Base-by-base conservation (phyloP, 2,329 filamentous ascomycete species). In the Ascocoryne sarcoides region DNA sequence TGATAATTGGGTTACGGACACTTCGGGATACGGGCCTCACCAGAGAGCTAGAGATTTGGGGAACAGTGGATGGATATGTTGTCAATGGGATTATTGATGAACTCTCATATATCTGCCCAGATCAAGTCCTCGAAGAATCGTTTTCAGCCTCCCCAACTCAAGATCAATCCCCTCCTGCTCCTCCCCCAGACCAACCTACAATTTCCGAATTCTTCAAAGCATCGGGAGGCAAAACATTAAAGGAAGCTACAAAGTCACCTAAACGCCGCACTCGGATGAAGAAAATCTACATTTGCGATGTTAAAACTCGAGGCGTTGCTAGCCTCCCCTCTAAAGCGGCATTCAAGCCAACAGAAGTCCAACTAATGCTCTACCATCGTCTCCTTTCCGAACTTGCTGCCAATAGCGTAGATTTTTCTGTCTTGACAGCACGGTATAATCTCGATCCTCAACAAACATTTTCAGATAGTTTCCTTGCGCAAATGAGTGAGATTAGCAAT, bases 11-110 rank as follows among this genome's bases (percentile, higher is more conserved):
- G 0, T 57, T 96, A 36, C 75, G 84, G 14, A 86, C 79, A 1
- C 64, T 90, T 39, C 70, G 81, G 4, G 75, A 83, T 10, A 79
- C 71, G 1, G 84, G 85, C 3, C 65, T 82, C 43, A 88, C 85
- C 2, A 69, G 85, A 14, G 84, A 90, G 61, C 60, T 90, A 18
- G 82, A 88, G 53, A 71, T 96, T 3, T 95, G 90, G 87, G 92
- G 90, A 0, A 65, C 83, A 10, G 61, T 95, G 2, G 79, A 92
- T 42, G 87, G 82, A 1, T 76, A 93, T 52, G 68, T 95, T 16
- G 79, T 96, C 44, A 92, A 85, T 52, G 92, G 92, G 1, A 67
- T 96, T 36, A 93, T 98, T 47, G 92, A 98, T 57, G 79, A 89
- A 52, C 63, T 96, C 12, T 87, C 79, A 40, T 83, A 83, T 53